phyloP scores from a whole-genome alignment of 768 basidiomycete species.

The Mycena metata region DNA sequence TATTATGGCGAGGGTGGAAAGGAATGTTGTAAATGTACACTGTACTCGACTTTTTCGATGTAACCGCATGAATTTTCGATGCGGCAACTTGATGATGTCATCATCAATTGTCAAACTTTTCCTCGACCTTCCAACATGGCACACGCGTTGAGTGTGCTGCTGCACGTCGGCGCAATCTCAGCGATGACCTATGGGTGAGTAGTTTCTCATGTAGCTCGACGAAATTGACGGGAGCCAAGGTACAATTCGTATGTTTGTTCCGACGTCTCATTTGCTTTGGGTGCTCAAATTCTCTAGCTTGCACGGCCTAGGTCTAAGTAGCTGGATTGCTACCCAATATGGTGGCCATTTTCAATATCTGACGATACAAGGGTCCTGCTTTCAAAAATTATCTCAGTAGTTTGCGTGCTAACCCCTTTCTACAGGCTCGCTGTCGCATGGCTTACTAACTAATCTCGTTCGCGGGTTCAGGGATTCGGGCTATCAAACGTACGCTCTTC shows the following conservation, averaged over 20 bases:
- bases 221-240: conserved; percentile 10
- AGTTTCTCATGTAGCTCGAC: not conserved
- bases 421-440: conserved; percentile 55
- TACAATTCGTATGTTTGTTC: conserved; percentile 27
- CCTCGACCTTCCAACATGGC: conserved; percentile 2
- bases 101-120: too few relatives aligned
- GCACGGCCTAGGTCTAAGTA: conserved; percentile 43
- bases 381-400: too few relatives aligned
- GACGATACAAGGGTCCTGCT: conserved; percentile 78
- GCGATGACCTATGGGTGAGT: conserved; percentile 55
- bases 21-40: conserved; percentile 57
- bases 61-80: too few relatives aligned
- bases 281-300: conserved; percentile 37
- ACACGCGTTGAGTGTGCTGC: conserved; percentile 31
- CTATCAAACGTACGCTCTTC: conserved; percentile 68
- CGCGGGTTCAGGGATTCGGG: conserved; percentile 51
- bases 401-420: not conserved
- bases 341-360: conserved; percentile 81
- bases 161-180: conserved; percentile 49
- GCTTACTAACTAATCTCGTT: conserved; percentile 37
- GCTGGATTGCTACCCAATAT: conserved; percentile 58
- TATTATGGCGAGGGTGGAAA: conserved; percentile 77
- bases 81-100: too few relatives aligned
- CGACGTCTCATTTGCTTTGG: not conserved
- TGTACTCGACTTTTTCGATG: too few relatives aligned